Base-by-base conservation (phyloP, 805 yeast genomes). In the Candida boleticola region DNA sequence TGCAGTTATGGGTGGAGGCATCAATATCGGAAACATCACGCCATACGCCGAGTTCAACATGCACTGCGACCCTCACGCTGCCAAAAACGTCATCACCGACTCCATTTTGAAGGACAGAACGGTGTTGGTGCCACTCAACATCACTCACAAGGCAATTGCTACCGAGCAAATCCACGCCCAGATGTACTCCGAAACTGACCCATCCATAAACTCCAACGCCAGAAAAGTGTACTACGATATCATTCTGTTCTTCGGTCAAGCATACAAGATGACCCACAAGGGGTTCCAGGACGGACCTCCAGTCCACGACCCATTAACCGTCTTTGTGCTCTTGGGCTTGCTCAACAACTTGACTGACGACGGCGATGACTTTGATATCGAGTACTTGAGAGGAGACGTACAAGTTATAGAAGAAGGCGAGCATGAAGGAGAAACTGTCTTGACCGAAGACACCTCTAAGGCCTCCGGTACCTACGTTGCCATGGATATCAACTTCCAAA, bases 1-100 rank as follows among this genome's bases (percentile, higher is more conserved):
- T 14, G 70, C 85, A 10, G 73, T 85, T 17, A 87, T 89, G 95
- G 96, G 96, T 11, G 95, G 95, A 2, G 77, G 75, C 0, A 56
- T 77, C 42, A 61, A 65, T 14, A 68, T 76, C 5, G 80, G 82
- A 1, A 80, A 80, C 51, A 53, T 64, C 42, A 72, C 80, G 3
- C 61, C 65, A 16, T 71, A 68, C 37, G 80, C 92, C 4, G 95
- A 89, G 58, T 88, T 85, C 68, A 89, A 89, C 60, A 71, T 85
- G 29, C 74, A 76, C 67, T 71, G 79, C 40, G 97, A 89, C 58
- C 88, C 95, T 1, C 71, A 74, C 31, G 95, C 96, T 4, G 87
- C 96, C 0, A 62, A 76, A 20, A 56, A 61, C 13, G 73, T 88
- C 2, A 61, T 88, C 4, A 53, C 58, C 11, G 80, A 80, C 52